phyloP scores from a whole-genome alignment of 148 eudicot genomes.

The Diospyros lotus region DNA sequence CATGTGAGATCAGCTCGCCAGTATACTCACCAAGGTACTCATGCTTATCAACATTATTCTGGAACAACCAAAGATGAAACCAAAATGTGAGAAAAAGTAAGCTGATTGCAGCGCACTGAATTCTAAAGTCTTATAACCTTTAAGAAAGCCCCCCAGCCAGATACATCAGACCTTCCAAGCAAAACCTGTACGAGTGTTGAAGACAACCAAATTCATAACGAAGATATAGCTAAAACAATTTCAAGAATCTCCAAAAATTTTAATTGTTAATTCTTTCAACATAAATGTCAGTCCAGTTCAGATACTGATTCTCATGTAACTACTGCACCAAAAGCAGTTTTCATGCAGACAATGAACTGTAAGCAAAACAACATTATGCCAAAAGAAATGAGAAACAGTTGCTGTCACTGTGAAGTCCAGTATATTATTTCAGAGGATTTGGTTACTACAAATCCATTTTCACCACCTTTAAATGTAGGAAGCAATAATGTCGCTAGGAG shows the following conservation, averaged over 20 bases:
- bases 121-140: slow-evolving; percentile 44
- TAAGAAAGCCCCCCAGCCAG: slow-evolving; percentile 99
- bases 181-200: slow-evolving; percentile 51
- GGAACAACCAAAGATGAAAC: slow-evolving; percentile 19
- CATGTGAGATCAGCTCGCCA: slow-evolving; percentile 93
- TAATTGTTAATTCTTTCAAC: not conserved
- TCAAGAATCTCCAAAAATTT: not conserved
- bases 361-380: not conserved
- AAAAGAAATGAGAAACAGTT: not conserved
- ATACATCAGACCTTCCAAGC: slow-evolving; percentile 94
- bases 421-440: not conserved
- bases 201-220: not conserved
- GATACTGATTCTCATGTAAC: not conserved
- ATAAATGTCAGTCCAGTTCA: not conserved
- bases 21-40: slow-evolving; percentile 99
- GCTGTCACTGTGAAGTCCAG: not conserved
- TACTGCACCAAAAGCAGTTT: not conserved
- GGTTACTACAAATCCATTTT: not conserved
- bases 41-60: slow-evolving; percentile 83
- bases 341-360: not conserved
- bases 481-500: not conserved
- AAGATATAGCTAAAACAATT: not conserved
- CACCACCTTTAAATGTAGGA: not conserved
- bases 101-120: not conserved
- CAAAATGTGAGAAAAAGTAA: not conserved